Conservation (phyloP, 2,329 filamentous ascomycete genomes). For the Blumeriella jaapii region DNA sequence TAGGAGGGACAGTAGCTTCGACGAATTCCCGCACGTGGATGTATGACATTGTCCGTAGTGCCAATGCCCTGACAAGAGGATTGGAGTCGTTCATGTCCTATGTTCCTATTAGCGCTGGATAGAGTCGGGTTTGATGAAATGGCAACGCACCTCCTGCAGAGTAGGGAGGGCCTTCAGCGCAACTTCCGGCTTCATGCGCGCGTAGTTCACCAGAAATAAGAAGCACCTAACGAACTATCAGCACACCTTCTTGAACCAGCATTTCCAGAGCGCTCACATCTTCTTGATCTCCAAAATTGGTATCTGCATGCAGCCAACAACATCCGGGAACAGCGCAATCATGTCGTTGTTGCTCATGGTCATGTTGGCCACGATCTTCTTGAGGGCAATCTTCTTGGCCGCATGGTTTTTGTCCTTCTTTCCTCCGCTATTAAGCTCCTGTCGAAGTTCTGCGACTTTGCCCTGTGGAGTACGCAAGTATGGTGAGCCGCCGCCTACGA, state of each 20-base stretch:
- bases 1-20: constrained; percentile 73
- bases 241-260: constrained; percentile 10
- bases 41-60: constrained; percentile 92
- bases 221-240: constrained; percentile 62
- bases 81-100: constrained; percentile 91
- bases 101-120: not conserved
- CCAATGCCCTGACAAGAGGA: constrained; percentile 82
- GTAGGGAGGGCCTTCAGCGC: constrained; percentile 87
- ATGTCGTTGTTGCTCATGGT: constrained; percentile 99
- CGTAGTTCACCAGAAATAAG: constrained; percentile 93
- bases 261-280: constrained; percentile 53
- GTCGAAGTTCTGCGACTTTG: constrained; percentile 94
- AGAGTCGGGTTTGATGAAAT: not conserved
- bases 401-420: constrained; percentile 98
- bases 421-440: constrained; percentile 83
- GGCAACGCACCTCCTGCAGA: constrained; percentile 55
- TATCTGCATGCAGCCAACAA: constrained; percentile 91
- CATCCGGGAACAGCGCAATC: constrained; percentile 91
- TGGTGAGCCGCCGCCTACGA: constrained; percentile 25
- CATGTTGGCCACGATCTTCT: constrained; percentile 99
- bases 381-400: constrained; percentile 92
- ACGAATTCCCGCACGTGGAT: constrained; percentile 95
- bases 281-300: constrained; percentile 97
- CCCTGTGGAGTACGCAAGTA: constrained; percentile 53
- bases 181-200: constrained; percentile 85